Base-by-base conservation (phyloP, 1,284 basidiomycete genomes). In the Melampsora larici-populina region DNA sequence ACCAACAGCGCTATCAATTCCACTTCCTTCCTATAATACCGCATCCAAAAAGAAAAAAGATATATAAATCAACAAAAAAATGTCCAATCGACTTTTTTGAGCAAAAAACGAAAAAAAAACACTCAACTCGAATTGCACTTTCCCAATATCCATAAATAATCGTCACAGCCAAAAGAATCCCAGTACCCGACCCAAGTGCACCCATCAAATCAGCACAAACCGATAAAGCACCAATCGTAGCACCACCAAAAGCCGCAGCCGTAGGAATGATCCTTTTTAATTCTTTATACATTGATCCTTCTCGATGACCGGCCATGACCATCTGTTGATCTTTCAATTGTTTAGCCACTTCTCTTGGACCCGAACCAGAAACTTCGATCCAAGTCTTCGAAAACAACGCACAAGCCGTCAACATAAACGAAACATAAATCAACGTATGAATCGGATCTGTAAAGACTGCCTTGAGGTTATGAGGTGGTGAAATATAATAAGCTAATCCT, bases 321-420 rank as follows among this genome's bases (percentile, higher is more conserved):
- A 98, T 95, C 82, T 92, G 91, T 85, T 97, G 95, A 82, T 99
- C 96, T 87, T 98, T 98, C 83, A 99, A 89, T 85, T 99, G 95
- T 86, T 96, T 97, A 77, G 96, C 96, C 74, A 99, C 90, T 81
- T 99, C 96, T 72, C 96, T 87, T 21, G 96, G 96, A 21, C 96
- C 94, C 77, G 90, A 92, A 48, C 96, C 96, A 1, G 94, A 97
- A 51, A 98, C 94, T 83, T 98, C 96, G 82, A 99, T 98, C 96
- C 96, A 99, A 5, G 96, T 97, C 88, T 98, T 98, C 84, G 92
- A 95, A 88, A 99, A 98, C 81, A 98, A 87, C 17, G 96, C 96
- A 83, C 96, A 99, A 17, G 94, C 93, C 46, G 91, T 90, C 79
- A 96, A 87, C 85, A 96, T 97, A 86, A 98, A 98, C 7, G 89